Conservation (phyloP, 148 eudicot genomes). For the Tetragonia tetragonoides region DNA sequence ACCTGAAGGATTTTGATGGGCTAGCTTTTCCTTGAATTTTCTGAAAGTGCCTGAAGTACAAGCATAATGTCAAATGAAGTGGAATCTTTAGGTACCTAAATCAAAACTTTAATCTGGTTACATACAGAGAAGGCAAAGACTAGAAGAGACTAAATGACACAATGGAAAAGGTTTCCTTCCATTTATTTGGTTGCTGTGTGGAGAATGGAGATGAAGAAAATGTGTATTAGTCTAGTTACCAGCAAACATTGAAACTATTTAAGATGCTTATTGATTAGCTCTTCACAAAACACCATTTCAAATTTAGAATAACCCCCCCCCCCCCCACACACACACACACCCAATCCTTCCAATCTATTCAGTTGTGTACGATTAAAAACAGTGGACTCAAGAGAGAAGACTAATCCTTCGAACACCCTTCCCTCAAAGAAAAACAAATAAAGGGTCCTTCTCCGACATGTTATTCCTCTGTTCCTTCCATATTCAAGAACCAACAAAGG, state of each 20-base stretch:
- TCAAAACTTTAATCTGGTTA: not conserved
- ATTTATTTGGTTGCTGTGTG: not conserved
- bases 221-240: not conserved
- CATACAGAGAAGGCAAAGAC: not conserved
- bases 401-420: not conserved
- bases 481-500: not conserved
- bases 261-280: not conserved
- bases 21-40: constrained; percentile 81
- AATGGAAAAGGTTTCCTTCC: not conserved
- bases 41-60: constrained; percentile 67
- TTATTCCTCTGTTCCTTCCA: not conserved
- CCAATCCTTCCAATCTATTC: not conserved
- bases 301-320: too few relatives aligned
- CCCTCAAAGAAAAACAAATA: not conserved
- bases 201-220: not conserved
- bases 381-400: not conserved
- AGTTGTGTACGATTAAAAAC: not conserved
- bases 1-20: constrained; percentile 52
- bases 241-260: not conserved
- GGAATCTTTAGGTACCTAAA: not conserved
- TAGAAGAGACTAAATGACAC: not conserved
- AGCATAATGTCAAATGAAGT: not conserved
- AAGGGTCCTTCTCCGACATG: not conserved
- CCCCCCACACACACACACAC: too few relatives aligned
- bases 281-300: not conserved